A percentile compares a stretch with the other conserved stretches of the same genome.
These are phyloP conservation scores for Globisporangium rhizosaccharum DNA, from an alignment of 352 stramenopile species.

Conservation along the genomic window DNA sequence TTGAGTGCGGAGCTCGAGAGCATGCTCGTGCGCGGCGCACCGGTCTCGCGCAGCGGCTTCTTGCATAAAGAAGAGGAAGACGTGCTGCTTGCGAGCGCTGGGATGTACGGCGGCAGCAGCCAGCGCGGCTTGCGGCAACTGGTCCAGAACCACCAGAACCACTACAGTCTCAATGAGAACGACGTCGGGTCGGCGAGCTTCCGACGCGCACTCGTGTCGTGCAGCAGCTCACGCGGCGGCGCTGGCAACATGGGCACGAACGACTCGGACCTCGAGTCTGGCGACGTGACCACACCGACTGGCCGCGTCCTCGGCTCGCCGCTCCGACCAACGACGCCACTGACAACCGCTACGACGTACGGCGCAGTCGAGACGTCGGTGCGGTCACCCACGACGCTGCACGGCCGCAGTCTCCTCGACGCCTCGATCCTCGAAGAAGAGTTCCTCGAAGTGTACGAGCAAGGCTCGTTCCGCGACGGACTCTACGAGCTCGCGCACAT, in stretches of 20 bases:
- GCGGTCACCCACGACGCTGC: slow-evolving; percentile 26
- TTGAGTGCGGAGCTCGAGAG: slow-evolving; percentile 41
- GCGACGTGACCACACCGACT: not conserved
- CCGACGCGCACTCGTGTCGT: slow-evolving; percentile 16
- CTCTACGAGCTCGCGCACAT: slow-evolving; percentile 59
- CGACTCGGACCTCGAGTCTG: slow-evolving; percentile 17
- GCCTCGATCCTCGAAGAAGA: slow-evolving; percentile 68
- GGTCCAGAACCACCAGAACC: slow-evolving; percentile 70
- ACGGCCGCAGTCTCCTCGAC: slow-evolving; percentile 44
- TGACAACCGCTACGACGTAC: slow-evolving; percentile 29
- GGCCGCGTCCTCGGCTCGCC: too few species aligned
- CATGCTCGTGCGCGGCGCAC: slow-evolving; percentile 30
- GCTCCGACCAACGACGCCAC: too few species aligned
- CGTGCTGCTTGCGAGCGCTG: slow-evolving; percentile 60
- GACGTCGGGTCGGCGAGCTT: slow-evolving; percentile 30
- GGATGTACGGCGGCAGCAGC: slow-evolving; percentile 62
- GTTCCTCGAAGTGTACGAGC: slow-evolving; percentile 66
- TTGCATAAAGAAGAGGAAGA: slow-evolving; percentile 71
- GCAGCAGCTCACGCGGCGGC: slow-evolving; percentile 21
- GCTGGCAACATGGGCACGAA: not conserved
- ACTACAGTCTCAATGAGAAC: slow-evolving; percentile 50
- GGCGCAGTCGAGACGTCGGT: slow-evolving; percentile 46
- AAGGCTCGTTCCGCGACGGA: slow-evolving; percentile 59
- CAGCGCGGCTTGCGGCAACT: slow-evolving; percentile 67
- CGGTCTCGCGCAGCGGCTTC: slow-evolving; percentile 45